phyloP scores from a whole-genome alignment of 352 stramenopile genomes.

The Lagenidium sp. region DNA sequence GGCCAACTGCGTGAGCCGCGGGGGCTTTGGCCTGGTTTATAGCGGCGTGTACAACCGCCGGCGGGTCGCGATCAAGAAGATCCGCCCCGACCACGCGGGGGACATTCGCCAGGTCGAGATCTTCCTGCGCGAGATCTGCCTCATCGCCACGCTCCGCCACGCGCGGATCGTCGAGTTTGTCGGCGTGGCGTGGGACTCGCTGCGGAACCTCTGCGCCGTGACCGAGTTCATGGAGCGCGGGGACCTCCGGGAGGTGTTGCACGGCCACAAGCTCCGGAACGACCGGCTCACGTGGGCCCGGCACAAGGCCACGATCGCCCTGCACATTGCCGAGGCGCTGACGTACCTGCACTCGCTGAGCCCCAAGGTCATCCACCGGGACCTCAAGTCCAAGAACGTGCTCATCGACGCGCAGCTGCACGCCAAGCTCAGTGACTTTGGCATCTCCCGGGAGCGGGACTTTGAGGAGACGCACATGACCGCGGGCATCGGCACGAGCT shows the following conservation, averaged over 20 bases:
- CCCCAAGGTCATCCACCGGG: conserved; percentile 36
- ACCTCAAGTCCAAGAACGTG: conserved; percentile 35
- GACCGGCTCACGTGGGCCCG: conserved; percentile 27
- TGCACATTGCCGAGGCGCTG: conserved; percentile 43
- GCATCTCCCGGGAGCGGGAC: conserved; percentile 47
- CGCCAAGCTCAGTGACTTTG: conserved; percentile 75
- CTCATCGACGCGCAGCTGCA: conserved; percentile 35
- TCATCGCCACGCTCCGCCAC: conserved; percentile 43
- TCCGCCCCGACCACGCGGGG: conserved; percentile 32
- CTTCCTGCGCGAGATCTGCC: conserved; percentile 47
- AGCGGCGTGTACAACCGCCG: conserved; percentile 45
- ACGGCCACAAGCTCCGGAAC: conserved; percentile 28
- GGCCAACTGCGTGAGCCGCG: conserved; percentile 43
- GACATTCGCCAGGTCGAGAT: conserved; percentile 38
- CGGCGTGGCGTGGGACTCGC: conserved; percentile 48
- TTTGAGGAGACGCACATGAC: conserved; percentile 64
- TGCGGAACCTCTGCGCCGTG: conserved; percentile 42
- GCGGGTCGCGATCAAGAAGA: conserved; percentile 46
- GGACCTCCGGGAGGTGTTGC: conserved; percentile 45
- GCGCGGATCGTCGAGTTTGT: conserved; percentile 62
- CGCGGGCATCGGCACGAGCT: conserved; percentile 50
- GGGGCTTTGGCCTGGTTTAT: conserved; percentile 49
- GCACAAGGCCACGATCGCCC: conserved; percentile 40
- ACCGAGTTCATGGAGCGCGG: conserved; percentile 65
- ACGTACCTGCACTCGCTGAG: conserved; percentile 59